phyloP scores from a whole-genome alignment of 108 stramenopile genomes.

The Skeletonema grethae region DNA sequence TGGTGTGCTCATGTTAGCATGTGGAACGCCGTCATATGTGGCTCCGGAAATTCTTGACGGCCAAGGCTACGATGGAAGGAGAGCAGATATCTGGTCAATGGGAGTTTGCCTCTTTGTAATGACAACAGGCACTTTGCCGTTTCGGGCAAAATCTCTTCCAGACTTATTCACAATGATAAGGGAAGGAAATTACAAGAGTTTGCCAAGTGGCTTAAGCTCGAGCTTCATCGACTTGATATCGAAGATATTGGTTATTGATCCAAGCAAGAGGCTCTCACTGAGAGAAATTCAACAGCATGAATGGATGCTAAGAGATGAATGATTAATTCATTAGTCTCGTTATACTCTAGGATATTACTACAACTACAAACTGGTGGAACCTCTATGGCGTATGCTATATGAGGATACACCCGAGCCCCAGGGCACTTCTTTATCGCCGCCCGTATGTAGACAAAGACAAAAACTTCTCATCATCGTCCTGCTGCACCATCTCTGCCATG shows the following conservation, averaged over 20 bases:
- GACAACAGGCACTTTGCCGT: constrained; percentile 81
- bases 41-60: constrained; percentile 80
- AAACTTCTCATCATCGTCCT: no score
- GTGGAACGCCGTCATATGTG: constrained; percentile 91
- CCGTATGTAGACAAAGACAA: no score
- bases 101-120: constrained; percentile 88
- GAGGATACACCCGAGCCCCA: no score
- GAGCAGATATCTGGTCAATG: constrained; percentile 35
- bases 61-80: constrained; percentile 82
- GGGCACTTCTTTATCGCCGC: no score
- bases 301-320: no score
- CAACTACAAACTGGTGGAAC: no score
- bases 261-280: constrained; percentile 42
- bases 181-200: constrained; percentile 56
- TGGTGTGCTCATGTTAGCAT: no score
- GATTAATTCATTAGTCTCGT: no score
- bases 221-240: constrained; percentile 62
- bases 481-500: no score
- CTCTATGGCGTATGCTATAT: no score
- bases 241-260: constrained; percentile 76
- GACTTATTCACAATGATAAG: constrained; percentile 80
- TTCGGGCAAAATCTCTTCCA: constrained; percentile 74
- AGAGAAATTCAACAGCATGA: constrained; percentile 46
- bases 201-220: constrained; percentile 62
- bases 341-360: no score